Evolutionary conservation across 352 stramenopile genomes (phyloP), one percentile per base, ranked within the genome.

Genomic region (Phytophthora meadii): DNA sequence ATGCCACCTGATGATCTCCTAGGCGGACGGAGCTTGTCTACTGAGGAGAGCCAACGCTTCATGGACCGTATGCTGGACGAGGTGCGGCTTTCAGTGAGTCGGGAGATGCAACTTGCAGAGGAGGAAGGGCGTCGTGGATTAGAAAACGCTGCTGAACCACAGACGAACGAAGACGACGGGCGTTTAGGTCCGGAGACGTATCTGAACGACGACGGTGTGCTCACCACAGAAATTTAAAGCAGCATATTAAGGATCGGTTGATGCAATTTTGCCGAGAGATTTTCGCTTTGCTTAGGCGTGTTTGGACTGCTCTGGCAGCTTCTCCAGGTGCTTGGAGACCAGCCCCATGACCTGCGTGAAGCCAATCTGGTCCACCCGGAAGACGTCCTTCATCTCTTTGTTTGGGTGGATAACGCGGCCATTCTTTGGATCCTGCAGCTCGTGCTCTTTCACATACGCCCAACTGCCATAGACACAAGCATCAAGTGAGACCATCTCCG

Each of bases 51-150:
- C 51, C 84, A 93, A 57, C 81, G 82, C 44, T 86, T 93, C 58
- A 88, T 93, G 84, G 84, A 93, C 54, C 79, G 75, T 28, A 93
- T 93, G 78, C 62, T 93, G 59, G 77, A 88, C 48, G 84, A 91
- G 50, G 79, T 90, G 69, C 79, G 77, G 1, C 54, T 88, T 7
- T 84, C 75, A 25, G 74, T 79, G 25, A 71, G 52, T 40, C 74
- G 77, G 17, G 79, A 90, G 48, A 77, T 86, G 53, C 63, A 83
- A 25, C 51, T 86, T 4, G 63, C 59, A 10, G 61, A 72, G 22
- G 55, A 67, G 2, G 59, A 59, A 17, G 50, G 54, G 12, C 60
- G 46, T 58, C 39, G 36, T 34, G 41, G 37, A 50, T 22, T 54
- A 37, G 44, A 22, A n/a, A 61, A 50, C 22, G 22, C 61, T 51